These are phyloP conservation scores for Mucor saturninus DNA, from an alignment of 371 early-diverging fungal species.

Conservation along the genomic window DNA sequence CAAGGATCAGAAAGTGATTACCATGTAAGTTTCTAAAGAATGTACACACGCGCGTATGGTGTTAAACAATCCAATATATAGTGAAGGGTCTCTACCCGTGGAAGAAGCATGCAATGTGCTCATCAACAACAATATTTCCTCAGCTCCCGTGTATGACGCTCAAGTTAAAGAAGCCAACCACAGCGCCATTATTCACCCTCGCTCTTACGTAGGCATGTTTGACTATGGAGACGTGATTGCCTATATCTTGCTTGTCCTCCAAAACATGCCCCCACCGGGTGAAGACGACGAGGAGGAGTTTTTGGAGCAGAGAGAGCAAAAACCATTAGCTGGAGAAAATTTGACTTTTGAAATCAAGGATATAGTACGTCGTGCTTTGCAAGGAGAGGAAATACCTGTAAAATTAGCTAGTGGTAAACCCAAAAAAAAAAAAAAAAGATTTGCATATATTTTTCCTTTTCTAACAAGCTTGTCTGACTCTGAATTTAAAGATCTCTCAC, in stretches of 20 bases:
- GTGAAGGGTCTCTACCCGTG: slow-evolving; percentile 48
- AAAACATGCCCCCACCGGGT: slow-evolving; percentile 32
- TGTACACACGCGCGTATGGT: no score
- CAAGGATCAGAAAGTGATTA: slow-evolving; percentile 59
- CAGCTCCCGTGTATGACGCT: slow-evolving; percentile 80
- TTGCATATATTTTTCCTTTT: slow-evolving; percentile 5
- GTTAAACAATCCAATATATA: slow-evolving; percentile 7
- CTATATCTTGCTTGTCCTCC: slow-evolving; percentile 46
- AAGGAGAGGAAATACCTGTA: slow-evolving; percentile 67
- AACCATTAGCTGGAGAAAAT: background rate
- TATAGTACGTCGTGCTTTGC: slow-evolving; percentile 58
- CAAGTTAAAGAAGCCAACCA: slow-evolving; percentile 3
- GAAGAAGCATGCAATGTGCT: slow-evolving; percentile 55
- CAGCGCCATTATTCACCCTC: slow-evolving; percentile 30
- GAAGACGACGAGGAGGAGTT: background rate
- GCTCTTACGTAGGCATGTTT: slow-evolving; percentile 81
- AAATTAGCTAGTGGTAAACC: slow-evolving; percentile 62
- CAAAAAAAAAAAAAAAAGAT: background rate
- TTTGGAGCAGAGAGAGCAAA: background rate
- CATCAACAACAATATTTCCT: slow-evolving; percentile 58
- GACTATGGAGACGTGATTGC: slow-evolving; percentile 80
- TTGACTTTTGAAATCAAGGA: slow-evolving; percentile 60
- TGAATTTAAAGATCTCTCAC: slow-evolving; percentile 68
- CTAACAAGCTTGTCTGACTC: background rate
- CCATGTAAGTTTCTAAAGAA: slow-evolving; percentile 45